A percentile compares a stretch with the other conserved stretches of the same genome.
phyloP scores from a whole-genome alignment of 164 flowering plant species.

The Magnolia sinica region DNA sequence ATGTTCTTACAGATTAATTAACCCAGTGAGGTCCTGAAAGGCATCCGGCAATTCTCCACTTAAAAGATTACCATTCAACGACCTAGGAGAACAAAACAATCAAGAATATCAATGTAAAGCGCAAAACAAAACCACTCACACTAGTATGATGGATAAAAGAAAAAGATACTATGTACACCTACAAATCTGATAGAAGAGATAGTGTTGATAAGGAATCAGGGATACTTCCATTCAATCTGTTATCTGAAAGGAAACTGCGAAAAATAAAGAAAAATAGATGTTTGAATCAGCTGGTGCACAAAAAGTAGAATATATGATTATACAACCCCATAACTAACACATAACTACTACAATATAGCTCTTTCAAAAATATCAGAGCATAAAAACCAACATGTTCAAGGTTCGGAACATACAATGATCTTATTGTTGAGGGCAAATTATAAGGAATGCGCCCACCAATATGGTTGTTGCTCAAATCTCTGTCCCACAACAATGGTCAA shows the following conservation, averaged over 20 bases:
- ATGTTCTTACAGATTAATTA: constrained; percentile 64
- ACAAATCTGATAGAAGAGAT: constrained; percentile 58
- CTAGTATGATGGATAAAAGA: background rate
- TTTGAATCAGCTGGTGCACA: background rate
- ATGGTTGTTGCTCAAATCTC: constrained; percentile 79
- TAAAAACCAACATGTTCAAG: background rate
- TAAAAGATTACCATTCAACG: constrained; percentile 58
- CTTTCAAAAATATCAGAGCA: background rate
- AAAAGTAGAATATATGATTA: background rate
- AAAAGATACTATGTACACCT: constrained; percentile 14
- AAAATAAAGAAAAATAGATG: background rate
- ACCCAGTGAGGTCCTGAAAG: constrained; percentile 43
- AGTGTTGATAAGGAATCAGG: constrained; percentile 65
- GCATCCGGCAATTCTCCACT: constrained; percentile 74
- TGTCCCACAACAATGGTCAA: constrained; percentile 25
- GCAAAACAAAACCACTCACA: background rate
- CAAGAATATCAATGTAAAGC: background rate
- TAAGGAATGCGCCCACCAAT: constrained; percentile 80
- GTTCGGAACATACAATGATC: constrained; percentile 52
- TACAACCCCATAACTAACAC: background rate
- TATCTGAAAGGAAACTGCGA: constrained; percentile 87
- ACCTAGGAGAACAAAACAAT: constrained; percentile 38
- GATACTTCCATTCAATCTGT: constrained; percentile 75
- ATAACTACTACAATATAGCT: background rate
- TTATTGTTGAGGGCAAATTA: constrained; percentile 62